Conservation (phyloP, 805 yeast genomes). For the Saturnispora besseyi region DNA sequence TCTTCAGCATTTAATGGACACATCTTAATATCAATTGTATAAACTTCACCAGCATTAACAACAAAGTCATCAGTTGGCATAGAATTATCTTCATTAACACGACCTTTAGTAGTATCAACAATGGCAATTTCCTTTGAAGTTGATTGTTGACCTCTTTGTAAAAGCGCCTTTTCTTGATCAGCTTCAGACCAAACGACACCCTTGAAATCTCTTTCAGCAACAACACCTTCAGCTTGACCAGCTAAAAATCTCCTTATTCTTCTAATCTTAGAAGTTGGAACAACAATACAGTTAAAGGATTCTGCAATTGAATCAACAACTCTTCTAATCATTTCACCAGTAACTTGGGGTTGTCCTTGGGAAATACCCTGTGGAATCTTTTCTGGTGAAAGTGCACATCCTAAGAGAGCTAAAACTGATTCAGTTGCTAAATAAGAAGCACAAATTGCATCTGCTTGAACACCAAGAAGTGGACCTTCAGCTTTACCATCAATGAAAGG, state of each 20-base stretch:
- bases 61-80: slow-evolving; percentile 69
- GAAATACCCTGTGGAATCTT: slow-evolving; percentile 49
- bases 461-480: slow-evolving; percentile 72
- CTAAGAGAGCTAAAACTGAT: slow-evolving; percentile 69
- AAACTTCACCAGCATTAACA: slow-evolving; percentile 76
- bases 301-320: slow-evolving; percentile 85
- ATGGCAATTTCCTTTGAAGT: slow-evolving; percentile 29
- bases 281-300: slow-evolving; percentile 72
- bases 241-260: slow-evolving; percentile 88
- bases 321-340: slow-evolving; percentile 61
- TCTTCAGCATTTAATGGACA: slow-evolving; percentile 46
- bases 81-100: slow-evolving; percentile 38
- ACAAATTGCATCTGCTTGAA: slow-evolving; percentile 79
- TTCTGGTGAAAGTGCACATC: slow-evolving; percentile 66
- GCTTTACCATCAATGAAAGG: slow-evolving; percentile 44
- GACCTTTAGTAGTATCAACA: slow-evolving; percentile 29
- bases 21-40: slow-evolving; percentile 74
- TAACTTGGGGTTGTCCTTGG: slow-evolving; percentile 34
- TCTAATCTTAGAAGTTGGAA: slow-evolving; percentile 90
- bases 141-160: slow-evolving; percentile 16
- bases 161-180: slow-evolving; percentile 57
- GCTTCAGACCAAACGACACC: slow-evolving; percentile 86
- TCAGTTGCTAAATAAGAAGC: slow-evolving; percentile 89
- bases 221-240: slow-evolving; percentile 90
- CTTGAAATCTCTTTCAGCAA: slow-evolving; percentile 85